These are phyloP conservation scores for Sugiyamaella sp. DNA, from an alignment of 1,139 yeast genomes.

Conservation along the genomic window DNA sequence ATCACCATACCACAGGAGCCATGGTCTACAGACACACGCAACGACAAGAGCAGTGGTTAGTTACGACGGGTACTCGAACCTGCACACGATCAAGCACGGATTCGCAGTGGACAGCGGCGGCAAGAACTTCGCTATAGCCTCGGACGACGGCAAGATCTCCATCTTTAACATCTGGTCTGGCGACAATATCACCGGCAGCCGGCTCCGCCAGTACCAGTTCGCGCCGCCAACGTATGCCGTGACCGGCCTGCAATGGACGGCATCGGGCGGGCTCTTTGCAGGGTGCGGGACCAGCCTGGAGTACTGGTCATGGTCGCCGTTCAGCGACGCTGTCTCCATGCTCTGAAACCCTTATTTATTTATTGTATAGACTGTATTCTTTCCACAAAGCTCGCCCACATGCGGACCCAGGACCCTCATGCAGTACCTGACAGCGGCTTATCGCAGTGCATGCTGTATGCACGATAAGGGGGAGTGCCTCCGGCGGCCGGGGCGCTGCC, in stretches of 20 bases:
- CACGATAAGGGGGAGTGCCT: too few species aligned
- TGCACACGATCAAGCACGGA: slow-evolving; percentile 18
- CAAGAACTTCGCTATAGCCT: slow-evolving; percentile 17
- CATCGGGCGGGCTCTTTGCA: slow-evolving; percentile 16
- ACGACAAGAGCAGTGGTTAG: slow-evolving; percentile 11
- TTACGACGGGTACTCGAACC: slow-evolving; percentile 21
- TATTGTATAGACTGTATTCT: background rate
- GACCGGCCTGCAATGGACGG: slow-evolving; percentile 18
- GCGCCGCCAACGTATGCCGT: slow-evolving; percentile 2
- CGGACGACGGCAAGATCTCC: slow-evolving; percentile 17
- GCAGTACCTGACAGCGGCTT: too few species aligned
- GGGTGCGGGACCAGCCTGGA: slow-evolving; percentile 15
- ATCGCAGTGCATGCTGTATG: too few species aligned
- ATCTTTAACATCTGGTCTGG: slow-evolving; percentile 21
- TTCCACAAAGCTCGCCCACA: background rate
- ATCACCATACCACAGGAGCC: slow-evolving; percentile 9
- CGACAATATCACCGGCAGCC: slow-evolving; percentile 13
- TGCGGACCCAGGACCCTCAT: too few species aligned
- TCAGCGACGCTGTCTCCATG: slow-evolving; percentile 4
- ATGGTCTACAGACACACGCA: background rate
- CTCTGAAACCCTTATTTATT: background rate
- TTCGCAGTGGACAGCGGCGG: slow-evolving; percentile 14
- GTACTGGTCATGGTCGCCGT: slow-evolving; percentile 18
- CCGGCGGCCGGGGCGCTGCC: slow-evolving; percentile 10
- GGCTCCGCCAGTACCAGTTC: slow-evolving; percentile 2